Conservation (phyloP, 2,329 filamentous ascomycete species). For the Beauveria sp. region DNA sequence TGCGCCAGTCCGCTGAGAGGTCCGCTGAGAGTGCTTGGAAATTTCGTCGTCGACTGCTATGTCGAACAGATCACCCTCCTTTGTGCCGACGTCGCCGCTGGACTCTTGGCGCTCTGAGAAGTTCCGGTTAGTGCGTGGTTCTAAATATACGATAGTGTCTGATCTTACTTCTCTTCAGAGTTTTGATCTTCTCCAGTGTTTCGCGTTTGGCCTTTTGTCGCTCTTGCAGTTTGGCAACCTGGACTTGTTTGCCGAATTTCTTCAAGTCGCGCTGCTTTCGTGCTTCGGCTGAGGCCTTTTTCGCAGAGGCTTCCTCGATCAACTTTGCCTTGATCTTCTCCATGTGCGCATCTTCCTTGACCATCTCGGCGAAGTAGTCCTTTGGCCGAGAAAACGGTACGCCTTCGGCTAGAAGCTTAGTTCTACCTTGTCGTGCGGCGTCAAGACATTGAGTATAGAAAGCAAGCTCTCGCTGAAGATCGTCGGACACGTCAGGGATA, state of each 20-base stretch:
- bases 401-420: conserved; percentile 71
- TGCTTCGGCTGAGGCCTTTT: conserved; percentile 88
- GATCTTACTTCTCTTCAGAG: conserved; percentile 84
- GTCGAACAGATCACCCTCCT: conserved; percentile 86
- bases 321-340: conserved; percentile 90
- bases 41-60: conserved; percentile 70
- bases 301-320: conserved; percentile 81
- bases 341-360: conserved; percentile 98
- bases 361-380: conserved; percentile 99
- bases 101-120: conserved; percentile 74
- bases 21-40: conserved; percentile 28
- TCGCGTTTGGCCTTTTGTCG: conserved; percentile 85
- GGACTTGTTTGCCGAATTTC: conserved; percentile 98
- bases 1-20: conserved; percentile 31
- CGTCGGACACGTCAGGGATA: conserved; percentile 81
- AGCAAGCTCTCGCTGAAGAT: conserved; percentile 83
- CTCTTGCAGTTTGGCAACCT: conserved; percentile 93
- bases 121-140: conserved; percentile 17
- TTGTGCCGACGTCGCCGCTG: conserved; percentile 52
- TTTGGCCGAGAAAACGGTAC: conserved; percentile 80
- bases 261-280: conserved; percentile 89
- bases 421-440: conserved; percentile 65
- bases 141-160: neutral
- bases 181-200: conserved; percentile 91
- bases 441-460: conserved; percentile 88